These are phyloP conservation scores for Lactarius deliciosus DNA, from an alignment of 768 basidiomycete species.

Conservation along the genomic window DNA sequence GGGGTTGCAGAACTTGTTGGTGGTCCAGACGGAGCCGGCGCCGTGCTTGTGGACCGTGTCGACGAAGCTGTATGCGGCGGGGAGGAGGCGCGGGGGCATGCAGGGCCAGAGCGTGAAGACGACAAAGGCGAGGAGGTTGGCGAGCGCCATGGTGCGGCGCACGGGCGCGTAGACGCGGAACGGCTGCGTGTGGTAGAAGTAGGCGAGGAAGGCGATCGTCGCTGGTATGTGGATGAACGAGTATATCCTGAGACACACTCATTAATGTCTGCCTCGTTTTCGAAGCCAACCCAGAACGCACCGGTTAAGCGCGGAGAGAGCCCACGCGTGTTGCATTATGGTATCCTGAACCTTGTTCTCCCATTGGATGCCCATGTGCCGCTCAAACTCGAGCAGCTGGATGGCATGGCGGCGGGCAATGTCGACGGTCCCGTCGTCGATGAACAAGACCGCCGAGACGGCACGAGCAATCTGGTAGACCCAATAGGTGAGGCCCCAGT, in stretches of 20 bases:
- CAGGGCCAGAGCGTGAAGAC: constrained; percentile 25
- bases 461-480: constrained; percentile 24
- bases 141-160: constrained; percentile 22
- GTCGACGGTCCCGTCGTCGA: constrained; percentile 22
- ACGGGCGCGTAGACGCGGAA: constrained; percentile 16
- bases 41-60: constrained; percentile 22
- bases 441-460: constrained; percentile 16
- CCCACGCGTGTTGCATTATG: constrained; percentile 8
- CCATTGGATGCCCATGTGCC: constrained; percentile 16
- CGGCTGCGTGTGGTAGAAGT: constrained; percentile 14
- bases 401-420: constrained; percentile 19
- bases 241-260: not conserved
- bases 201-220: constrained; percentile 20
- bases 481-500: constrained; percentile 26
- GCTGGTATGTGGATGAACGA: constrained; percentile 25
- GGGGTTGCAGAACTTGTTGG: constrained; percentile 24
- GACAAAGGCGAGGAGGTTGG: constrained; percentile 22
- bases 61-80: constrained; percentile 20
- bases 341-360: constrained; percentile 16
- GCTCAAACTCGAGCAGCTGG: constrained; percentile 22
- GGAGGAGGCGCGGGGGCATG: constrained; percentile 25
- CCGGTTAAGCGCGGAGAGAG: constrained; percentile 17
- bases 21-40: constrained; percentile 24
- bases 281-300: not conserved
- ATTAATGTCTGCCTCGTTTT: not conserved